Evolutionary conservation across 495 filamentous ascomycete genomes (phyloP).

Genomic region (Trypethelium eluteriae): DNA sequence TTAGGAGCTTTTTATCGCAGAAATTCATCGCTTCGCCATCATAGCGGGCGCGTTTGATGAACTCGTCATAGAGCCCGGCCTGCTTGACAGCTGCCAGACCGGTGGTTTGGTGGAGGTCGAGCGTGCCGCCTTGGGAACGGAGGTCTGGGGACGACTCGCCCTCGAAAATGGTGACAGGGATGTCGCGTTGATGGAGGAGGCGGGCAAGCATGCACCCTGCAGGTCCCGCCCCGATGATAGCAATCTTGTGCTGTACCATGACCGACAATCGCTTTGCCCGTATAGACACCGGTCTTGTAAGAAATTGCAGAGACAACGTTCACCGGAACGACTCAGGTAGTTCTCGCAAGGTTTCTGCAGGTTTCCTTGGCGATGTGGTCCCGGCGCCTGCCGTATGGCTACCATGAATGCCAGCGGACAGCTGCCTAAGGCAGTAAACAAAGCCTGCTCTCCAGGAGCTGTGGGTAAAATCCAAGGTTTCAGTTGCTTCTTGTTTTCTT

Average conservation of each 20-base stretch:
- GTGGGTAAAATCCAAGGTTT: no score
- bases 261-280: neutral
- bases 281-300: no score
- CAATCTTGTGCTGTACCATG: slow-evolving; percentile 16
- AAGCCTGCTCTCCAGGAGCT: no score
- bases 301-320: no score
- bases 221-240: slow-evolving; percentile 41
- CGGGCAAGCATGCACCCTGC: slow-evolving; percentile 49
- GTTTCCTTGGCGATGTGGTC: no score
- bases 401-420: no score
- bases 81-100: slow-evolving; percentile 47
- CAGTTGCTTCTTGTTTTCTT: no score
- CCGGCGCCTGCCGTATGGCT: no score
- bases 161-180: slow-evolving; percentile 29
- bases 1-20: slow-evolving; percentile 29
- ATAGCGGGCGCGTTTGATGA: slow-evolving; percentile 42
- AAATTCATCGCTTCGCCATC: slow-evolving; percentile 45
- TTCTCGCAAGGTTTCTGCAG: no score
- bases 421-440: no score
- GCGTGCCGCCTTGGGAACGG: slow-evolving; percentile 41
- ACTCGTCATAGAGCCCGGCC: slow-evolving; percentile 44
- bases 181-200: slow-evolving; percentile 38
- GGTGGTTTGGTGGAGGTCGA: slow-evolving; percentile 48
- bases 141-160: slow-evolving; percentile 23
- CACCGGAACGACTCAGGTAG: no score